These are phyloP conservation scores for Mrakia hoshinonis DNA, from an alignment of 768 basidiomycete genomes.

Conservation along the genomic window DNA sequence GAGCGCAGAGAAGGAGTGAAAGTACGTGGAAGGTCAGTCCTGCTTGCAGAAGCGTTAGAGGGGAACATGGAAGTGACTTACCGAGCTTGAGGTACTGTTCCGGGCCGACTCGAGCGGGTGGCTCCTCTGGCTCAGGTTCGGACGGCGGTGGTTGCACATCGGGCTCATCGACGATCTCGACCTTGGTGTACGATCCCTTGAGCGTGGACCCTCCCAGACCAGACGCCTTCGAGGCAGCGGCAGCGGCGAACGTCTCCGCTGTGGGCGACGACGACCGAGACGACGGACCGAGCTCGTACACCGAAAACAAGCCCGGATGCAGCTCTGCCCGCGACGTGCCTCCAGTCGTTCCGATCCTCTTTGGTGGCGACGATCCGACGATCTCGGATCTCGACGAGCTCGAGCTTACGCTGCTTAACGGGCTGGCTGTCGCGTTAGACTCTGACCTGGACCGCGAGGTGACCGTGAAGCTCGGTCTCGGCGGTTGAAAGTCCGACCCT, in stretches of 20 bases:
- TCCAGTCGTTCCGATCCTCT: neutral
- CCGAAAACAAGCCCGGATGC: slow-evolving; percentile 4
- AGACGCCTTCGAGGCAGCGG: too few relatives aligned
- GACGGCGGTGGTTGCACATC: neutral
- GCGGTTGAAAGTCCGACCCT: neutral
- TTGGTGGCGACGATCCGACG: too few relatives aligned
- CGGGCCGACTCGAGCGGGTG: neutral
- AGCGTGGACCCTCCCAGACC: neutral
- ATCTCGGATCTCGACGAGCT: too few relatives aligned
- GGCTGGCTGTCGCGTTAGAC: neutral
- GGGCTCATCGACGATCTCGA: neutral
- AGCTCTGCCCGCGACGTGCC: neutral
- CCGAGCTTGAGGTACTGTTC: slow-evolving; percentile 11
- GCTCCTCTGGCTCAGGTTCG: neutral
- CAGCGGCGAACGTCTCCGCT: neutral
- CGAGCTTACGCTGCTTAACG: too few relatives aligned
- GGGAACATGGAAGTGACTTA: neutral
- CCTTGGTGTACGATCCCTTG: slow-evolving; percentile 5
- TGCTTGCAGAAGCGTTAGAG: neutral
- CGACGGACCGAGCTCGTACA: slow-evolving; percentile 5
- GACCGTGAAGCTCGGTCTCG: neutral
- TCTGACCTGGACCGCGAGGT: neutral
- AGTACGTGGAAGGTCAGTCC: neutral
- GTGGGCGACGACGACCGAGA: neutral
- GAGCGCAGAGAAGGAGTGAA: neutral